Conservation (phyloP, 768 basidiomycete genomes). For the Obba rivulosa region DNA sequence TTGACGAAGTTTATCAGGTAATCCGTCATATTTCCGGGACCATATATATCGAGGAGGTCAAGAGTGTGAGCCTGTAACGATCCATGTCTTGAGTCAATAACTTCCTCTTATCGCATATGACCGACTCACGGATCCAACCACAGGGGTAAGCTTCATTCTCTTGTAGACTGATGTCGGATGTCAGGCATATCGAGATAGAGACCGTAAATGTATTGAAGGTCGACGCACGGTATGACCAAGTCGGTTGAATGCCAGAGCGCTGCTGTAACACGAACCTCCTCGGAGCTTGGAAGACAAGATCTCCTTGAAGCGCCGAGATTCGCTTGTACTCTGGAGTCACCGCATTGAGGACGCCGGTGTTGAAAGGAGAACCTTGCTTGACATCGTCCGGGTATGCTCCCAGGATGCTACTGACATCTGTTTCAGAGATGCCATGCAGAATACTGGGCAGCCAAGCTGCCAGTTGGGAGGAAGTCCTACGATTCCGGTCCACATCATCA, state of each 20-base stretch:
- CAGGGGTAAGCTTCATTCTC: too few species aligned
- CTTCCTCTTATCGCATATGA: too few species aligned
- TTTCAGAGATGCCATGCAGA: background rate
- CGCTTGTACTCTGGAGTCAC: conserved; percentile 4
- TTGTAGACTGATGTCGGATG: too few species aligned
- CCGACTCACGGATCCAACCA: too few species aligned
- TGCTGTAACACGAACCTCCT: background rate
- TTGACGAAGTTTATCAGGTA: conserved; percentile 26
- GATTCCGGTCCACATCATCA: background rate
- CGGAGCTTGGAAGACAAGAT: conserved; percentile 4
- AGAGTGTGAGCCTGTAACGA: conserved; percentile 14
- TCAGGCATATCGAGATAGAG: too few species aligned
- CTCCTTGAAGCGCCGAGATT: conserved; percentile 3
- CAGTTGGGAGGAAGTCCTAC: conserved; percentile 1
- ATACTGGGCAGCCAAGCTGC: conserved; percentile 1
- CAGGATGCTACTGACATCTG: background rate
- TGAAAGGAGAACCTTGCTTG: conserved; percentile 1
- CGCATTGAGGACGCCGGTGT: background rate
- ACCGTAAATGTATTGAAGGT: too few species aligned
- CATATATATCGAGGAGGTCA: conserved; percentile 20
- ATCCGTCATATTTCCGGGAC: conserved; percentile 18
- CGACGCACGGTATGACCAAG: conserved; percentile 2
- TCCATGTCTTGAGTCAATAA: too few species aligned
- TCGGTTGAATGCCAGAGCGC: background rate
- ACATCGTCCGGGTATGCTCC: too few species aligned